Base-by-base conservation (phyloP, 208 protist genomes). In the Leishmania gerbilli region DNA sequence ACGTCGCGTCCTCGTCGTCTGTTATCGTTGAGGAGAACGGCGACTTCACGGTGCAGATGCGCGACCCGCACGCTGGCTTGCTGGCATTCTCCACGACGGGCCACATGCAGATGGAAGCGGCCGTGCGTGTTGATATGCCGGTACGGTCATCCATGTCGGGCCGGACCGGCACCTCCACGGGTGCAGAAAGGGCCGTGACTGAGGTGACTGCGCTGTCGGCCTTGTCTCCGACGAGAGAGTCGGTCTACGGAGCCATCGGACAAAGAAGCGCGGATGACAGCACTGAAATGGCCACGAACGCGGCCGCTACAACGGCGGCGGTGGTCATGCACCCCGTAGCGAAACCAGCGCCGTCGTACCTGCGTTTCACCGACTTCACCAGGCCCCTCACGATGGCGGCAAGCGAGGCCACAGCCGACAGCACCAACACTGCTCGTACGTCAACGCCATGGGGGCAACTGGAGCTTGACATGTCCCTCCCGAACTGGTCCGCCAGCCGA, bases 21-120 rank as follows among this genome's bases (percentile, higher is more conserved):
- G 69, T 93, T 58, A 76, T 85, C 6, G 69, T 90, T 62, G 91
- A 95, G 65, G 90, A 95, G 0, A 80, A 69, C 53, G 90, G 87
- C 11, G 86, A 92, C 62, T 86, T 90, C 71, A 80, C 81, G 0
- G 77, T 94, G 37, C 86, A 85, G 65, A 77, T 78, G 49, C 49
- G 75, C n/a, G 64, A 90, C 76, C 69, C 79, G 34, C 71, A 65
- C 51, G 83, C 80, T 15, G 93, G 89, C n/a, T 78, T 74, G 65
- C 55, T 92, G 40, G 65, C 79, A 11, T 96, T 93, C 77, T 80
- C 86, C 71, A 92, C 89, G 6, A 82, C 82, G 2, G 77, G 87
- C 31, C 65, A 89, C 42, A 64, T 91, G 56, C 72, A 90, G 53
- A 65, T 86, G 72, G 87, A 90, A 17, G 72, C 85, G 15, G 85